Evolutionary conservation across 176 grass and related monocot genomes (phyloP).

Genomic region (Rhipidocladum racemiflorum): DNA sequence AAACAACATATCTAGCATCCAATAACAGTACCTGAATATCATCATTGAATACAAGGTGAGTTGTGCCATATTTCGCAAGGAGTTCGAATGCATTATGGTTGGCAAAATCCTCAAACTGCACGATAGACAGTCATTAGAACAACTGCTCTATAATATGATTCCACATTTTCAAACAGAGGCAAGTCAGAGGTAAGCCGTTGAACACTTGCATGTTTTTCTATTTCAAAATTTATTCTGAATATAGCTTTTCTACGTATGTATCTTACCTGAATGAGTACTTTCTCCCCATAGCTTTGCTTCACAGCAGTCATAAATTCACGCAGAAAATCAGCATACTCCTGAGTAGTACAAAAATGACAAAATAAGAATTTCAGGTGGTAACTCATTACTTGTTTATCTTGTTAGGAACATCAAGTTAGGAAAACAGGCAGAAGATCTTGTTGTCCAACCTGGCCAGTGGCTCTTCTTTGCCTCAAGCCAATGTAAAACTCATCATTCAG

Average conservation of each 20-base stretch:
- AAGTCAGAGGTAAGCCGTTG: neutral
- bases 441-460: slow-evolving; percentile 66
- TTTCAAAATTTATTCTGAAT: neutral
- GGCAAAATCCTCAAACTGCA: slow-evolving; percentile 94
- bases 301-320: slow-evolving; percentile 86
- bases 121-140: neutral
- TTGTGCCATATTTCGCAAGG: slow-evolving; percentile 81
- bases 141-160: neutral
- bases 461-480: slow-evolving; percentile 83
- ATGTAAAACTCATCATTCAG: slow-evolving; percentile 92
- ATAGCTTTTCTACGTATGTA: neutral
- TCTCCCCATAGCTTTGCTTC: slow-evolving; percentile 93
- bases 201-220: slow-evolving; percentile 17
- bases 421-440: slow-evolving; percentile 5
- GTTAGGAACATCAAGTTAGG: neutral
- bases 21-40: slow-evolving; percentile 78
- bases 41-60: slow-evolving; percentile 72
- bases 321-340: slow-evolving; percentile 88
- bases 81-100: slow-evolving; percentile 96
- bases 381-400: neutral
- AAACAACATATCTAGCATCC: slow-evolving; percentile 18
- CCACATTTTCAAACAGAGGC: neutral
- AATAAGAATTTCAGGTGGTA: slow-evolving; percentile 24
- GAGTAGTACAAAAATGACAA: slow-evolving; percentile 7
- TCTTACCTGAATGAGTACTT: slow-evolving; percentile 83